Conservation (phyloP, 768 basidiomycete species). For the Phlebiopsis gigantea region DNA sequence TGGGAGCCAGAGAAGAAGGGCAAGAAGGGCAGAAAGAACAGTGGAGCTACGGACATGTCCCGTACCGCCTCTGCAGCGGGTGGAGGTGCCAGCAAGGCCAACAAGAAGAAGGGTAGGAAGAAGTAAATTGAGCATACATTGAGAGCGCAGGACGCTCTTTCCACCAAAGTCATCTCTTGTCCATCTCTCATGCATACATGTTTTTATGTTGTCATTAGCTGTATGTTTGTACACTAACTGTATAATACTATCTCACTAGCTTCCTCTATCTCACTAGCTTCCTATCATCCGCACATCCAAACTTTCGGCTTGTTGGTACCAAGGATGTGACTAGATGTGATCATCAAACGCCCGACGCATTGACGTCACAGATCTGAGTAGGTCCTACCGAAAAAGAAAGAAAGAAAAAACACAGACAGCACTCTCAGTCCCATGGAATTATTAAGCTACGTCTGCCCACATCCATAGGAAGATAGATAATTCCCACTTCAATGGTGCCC, state of each 20-base stretch:
- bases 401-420: too few relatives aligned
- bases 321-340: too few relatives aligned
- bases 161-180: neutral
- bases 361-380: neutral
- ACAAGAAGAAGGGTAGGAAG: conserved; percentile 11
- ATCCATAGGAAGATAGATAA: too few relatives aligned
- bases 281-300: too few relatives aligned
- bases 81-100: conserved; percentile 5
- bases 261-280: neutral
- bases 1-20: conserved; percentile 17
- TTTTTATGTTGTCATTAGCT: neutral
- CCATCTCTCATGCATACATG: neutral
- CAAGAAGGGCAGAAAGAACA: conserved; percentile 12
- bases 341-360: too few relatives aligned
- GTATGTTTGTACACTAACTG: neutral
- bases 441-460: too few relatives aligned
- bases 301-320: too few relatives aligned
- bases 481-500: too few relatives aligned
- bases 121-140: neutral
- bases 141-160: neutral
- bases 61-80: conserved; percentile 10
- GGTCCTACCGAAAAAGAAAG: too few relatives aligned
- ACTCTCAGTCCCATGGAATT: too few relatives aligned
- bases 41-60: conserved; percentile 14
- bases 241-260: neutral